Percentiles rank a stretch among this genome's conserved stretches.
phyloP scores from a whole-genome alignment of 108 stramenopile genomes.

The Cylindrotheca fusiformis region DNA sequence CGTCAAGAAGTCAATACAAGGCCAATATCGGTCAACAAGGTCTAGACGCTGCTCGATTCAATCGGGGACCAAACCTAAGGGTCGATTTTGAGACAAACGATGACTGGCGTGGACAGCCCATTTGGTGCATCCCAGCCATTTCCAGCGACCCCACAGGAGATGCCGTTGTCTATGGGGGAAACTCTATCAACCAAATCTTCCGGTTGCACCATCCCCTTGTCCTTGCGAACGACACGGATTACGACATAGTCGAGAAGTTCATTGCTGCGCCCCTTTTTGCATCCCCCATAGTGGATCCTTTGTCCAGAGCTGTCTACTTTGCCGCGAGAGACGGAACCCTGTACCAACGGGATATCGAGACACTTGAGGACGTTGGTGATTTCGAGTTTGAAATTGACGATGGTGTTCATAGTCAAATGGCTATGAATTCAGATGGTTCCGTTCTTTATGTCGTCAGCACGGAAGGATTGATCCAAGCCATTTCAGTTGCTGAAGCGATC shows the following conservation, averaged over 20 bases:
- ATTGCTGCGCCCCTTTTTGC: constrained; percentile 1
- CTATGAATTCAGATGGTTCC: not conserved
- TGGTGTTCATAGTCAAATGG: constrained; percentile 26
- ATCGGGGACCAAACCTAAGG: constrained; percentile 6
- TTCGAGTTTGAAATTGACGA: constrained; percentile 6
- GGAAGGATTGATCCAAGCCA: not conserved
- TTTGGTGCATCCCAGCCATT: constrained; percentile 4
- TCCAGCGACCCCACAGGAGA: constrained; percentile 10
- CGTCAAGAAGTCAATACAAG: constrained; percentile 13
- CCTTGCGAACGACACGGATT: not conserved
- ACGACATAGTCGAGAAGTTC: not conserved
- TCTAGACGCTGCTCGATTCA: constrained; percentile 15
- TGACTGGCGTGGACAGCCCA: constrained; percentile 7
- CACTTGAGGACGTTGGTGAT: constrained; percentile 2
- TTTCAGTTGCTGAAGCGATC: not conserved
- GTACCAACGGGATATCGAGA: not conserved
- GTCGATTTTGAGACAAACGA: constrained; percentile 11
- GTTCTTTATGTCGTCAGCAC: not conserved
- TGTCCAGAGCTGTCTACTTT: constrained; percentile 12
- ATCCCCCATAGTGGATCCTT: constrained; percentile 16
- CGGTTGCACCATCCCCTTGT: not conserved
- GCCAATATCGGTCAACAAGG: constrained; percentile 14
- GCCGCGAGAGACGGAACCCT: constrained; percentile 12
- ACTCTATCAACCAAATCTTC: constrained; percentile 13
- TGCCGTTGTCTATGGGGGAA: constrained; percentile 16